Conservation (phyloP, 257 asterid species). For the Knoxia roxburghii region DNA sequence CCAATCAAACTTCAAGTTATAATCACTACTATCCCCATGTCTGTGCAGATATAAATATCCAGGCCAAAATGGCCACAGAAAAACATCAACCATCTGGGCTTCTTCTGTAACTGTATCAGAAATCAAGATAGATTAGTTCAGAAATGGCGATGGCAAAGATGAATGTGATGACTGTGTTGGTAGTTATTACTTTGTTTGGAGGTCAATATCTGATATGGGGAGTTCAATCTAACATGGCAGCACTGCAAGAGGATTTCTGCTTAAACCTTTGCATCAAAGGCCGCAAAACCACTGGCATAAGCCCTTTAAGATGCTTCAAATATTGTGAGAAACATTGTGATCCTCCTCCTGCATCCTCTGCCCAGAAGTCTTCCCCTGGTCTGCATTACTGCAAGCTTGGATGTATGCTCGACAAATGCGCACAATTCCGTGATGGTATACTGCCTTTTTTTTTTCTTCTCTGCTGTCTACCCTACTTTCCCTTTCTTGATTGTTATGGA, state of each 20-base stretch:
- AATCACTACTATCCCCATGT: too few relatives aligned
- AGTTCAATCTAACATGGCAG: not conserved
- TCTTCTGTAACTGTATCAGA: not conserved
- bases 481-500: not conserved
- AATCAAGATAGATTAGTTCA: not conserved
- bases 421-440: not conserved
- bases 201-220: not conserved
- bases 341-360: not conserved
- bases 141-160: conserved; percentile 4
- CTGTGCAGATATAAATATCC: not conserved
- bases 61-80: not conserved
- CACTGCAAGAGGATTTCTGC: not conserved
- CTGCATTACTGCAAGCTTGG: conserved; percentile 4
- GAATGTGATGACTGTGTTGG: not conserved
- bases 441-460: not conserved
- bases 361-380: not conserved
- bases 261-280: conserved; percentile 1
- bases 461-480: not conserved
- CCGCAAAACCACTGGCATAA: not conserved
- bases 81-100: too few relatives aligned
- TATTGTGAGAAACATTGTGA: not conserved
- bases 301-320: conserved; percentile 6
- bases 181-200: not conserved
- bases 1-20: too few relatives aligned
- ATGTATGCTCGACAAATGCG: conserved; percentile 1